Percentiles rank a stretch among this genome's conserved stretches.
Conservation (phyloP, 305 asterid species). For the Caryopteris hybrid region DNA sequence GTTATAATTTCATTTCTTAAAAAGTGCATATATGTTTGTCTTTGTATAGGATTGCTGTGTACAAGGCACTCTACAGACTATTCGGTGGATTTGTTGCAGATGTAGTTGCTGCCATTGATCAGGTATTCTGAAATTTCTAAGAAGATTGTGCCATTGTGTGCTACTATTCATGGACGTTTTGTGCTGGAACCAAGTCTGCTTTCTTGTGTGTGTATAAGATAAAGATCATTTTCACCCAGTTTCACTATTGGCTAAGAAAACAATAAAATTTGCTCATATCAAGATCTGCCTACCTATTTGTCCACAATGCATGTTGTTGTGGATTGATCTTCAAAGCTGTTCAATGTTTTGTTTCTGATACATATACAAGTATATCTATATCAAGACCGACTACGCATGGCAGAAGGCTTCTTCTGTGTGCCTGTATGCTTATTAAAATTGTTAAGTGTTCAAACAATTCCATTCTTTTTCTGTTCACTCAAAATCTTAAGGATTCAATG, state of each 20-base stretch:
- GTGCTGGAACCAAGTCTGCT: not conserved
- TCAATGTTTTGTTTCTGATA: not conserved
- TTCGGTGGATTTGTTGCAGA: conserved; percentile 98
- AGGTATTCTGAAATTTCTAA: conserved; percentile 42
- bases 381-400: not conserved
- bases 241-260: too few species aligned
- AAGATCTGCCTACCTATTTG: too few species aligned
- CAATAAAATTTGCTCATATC: too few species aligned
- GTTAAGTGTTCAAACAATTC: not conserved
- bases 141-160: not conserved
- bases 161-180: not conserved
- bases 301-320: not conserved
- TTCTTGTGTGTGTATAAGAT: not conserved
- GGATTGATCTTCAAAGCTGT: not conserved
- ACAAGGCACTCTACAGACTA: conserved; percentile 93
- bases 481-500: not conserved
- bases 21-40: conserved; percentile 16
- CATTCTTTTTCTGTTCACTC: not conserved
- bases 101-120: conserved; percentile 98
- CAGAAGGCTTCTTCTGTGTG: not conserved
- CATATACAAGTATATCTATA: not conserved
- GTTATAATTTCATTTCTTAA: conserved; percentile 3
- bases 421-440: not conserved
- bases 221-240: not conserved
- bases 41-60: conserved; percentile 85